phyloP scores from a whole-genome alignment of 1,139 yeast genomes.

The Scheffersomyces cryptocercus region DNA sequence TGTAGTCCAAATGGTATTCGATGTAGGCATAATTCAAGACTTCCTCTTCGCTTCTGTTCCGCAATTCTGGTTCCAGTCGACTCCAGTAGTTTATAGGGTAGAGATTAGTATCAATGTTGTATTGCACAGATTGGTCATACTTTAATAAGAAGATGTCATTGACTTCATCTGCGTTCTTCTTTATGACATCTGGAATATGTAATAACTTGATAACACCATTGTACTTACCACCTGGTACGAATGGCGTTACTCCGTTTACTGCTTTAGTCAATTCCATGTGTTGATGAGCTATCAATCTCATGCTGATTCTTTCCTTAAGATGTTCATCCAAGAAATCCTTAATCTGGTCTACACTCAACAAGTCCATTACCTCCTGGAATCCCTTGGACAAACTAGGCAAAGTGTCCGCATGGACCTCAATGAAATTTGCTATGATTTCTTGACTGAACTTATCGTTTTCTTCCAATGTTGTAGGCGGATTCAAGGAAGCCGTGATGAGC shows the following conservation, averaged over 20 bases:
- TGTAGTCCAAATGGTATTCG: conserved; percentile 83
- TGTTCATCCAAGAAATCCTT: conserved; percentile 73
- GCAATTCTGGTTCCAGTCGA: conserved; percentile 27
- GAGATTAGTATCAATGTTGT: conserved; percentile 53
- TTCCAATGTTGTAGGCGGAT: conserved; percentile 45
- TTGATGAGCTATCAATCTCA: conserved; percentile 84
- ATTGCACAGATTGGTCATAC: conserved; percentile 70
- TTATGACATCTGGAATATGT: conserved; percentile 60
- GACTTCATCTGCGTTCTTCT: conserved; percentile 69
- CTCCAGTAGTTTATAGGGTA: conserved; percentile 38
- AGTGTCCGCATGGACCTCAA: conserved; percentile 80
- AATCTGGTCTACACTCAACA: conserved; percentile 51
- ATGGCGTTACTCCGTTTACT: conserved; percentile 8
- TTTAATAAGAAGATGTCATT: conserved; percentile 80
- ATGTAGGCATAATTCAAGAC: conserved; percentile 65
- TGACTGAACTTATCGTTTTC: conserved; percentile 54
- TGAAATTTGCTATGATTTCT: conserved; percentile 54
- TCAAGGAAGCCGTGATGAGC: conserved; percentile 46
- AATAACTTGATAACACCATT: conserved; percentile 74
- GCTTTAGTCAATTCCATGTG: conserved; percentile 50
- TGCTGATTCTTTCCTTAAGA: conserved; percentile 77
- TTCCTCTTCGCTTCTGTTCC: conserved; percentile 18
- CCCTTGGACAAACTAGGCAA: conserved; percentile 81
- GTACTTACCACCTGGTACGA: conserved; percentile 40
- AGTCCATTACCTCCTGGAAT: conserved; percentile 67